Evolutionary conservation across 2,329 filamentous ascomycete species (phyloP).

Genomic region (Sporothrix protearum): DNA sequence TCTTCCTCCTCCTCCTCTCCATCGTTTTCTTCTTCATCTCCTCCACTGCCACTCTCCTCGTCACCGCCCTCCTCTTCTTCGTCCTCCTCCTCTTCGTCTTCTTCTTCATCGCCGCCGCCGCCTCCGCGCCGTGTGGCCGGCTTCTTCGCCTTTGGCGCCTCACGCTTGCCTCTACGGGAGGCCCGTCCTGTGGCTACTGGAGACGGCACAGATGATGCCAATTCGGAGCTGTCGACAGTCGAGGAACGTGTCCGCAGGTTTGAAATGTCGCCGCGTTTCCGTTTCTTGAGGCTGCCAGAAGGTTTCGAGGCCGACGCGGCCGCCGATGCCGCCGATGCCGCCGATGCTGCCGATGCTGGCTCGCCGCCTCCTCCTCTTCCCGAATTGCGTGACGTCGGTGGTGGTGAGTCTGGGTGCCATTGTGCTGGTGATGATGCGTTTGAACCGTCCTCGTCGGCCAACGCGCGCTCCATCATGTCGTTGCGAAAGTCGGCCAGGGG

Average conservation of each 20-base stretch:
- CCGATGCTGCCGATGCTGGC: background rate
- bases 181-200: constrained; percentile 23
- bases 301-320: constrained; percentile 6
- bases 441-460: constrained; percentile 22
- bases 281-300: constrained; percentile 18
- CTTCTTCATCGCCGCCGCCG: constrained; percentile 13
- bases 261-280: constrained; percentile 28
- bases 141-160: constrained; percentile 8
- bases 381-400: background rate
- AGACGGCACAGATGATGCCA: constrained; percentile 24
- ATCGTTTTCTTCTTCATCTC: constrained; percentile 9
- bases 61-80: constrained; percentile 14
- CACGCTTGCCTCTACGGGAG: constrained; percentile 21
- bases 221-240: constrained; percentile 28
- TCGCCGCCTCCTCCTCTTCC: background rate
- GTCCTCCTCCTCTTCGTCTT: constrained; percentile 14
- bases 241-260: constrained; percentile 26
- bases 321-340: background rate
- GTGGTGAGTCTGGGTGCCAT: constrained; percentile 28
- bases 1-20: constrained; percentile 12
- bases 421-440: constrained; percentile 27
- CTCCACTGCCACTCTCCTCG: background rate
- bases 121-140: constrained; percentile 2
- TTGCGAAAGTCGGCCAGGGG: constrained; percentile 29
- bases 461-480: constrained; percentile 27